These are phyloP conservation scores for Stropharia rugosoannulata DNA, from an alignment of 768 basidiomycete species.

Conservation along the genomic window DNA sequence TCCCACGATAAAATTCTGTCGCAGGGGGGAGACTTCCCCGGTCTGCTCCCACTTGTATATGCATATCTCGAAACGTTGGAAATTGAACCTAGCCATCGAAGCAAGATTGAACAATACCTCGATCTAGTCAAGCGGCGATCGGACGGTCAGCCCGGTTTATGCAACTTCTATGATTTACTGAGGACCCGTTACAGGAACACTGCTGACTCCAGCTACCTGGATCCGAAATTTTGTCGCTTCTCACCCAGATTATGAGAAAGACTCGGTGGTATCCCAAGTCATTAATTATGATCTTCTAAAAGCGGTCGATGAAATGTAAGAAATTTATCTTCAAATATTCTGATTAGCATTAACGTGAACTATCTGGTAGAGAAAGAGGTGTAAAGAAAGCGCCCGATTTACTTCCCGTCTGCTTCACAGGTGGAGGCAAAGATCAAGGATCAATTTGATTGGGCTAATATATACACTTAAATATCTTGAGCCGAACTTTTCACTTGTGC, in stretches of 20 bases:
- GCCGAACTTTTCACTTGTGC: background rate
- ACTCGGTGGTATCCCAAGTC: conserved; percentile 88
- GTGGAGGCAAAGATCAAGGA: conserved; percentile 44
- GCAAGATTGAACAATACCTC: conserved; percentile 73
- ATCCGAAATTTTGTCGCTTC: conserved; percentile 88
- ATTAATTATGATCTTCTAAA: conserved; percentile 94
- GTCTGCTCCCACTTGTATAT: conserved; percentile 77
- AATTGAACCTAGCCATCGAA: conserved; percentile 56
- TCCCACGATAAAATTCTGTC: background rate
- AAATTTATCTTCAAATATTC: conserved; percentile 8
- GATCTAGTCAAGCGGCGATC: conserved; percentile 78
- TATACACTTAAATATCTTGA: background rate
- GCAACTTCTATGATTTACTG: background rate
- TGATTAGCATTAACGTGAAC: background rate
- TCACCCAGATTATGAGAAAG: conserved; percentile 89
- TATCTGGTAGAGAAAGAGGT: conserved; percentile 63
- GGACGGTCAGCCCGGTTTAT: conserved; percentile 53
- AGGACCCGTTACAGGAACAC: conserved; percentile 48
- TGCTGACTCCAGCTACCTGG: conserved; percentile 90
- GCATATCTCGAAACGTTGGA: conserved; percentile 88
- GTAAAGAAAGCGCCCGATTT: conserved; percentile 57
- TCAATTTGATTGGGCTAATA: conserved; percentile 33
- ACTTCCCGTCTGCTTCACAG: conserved; percentile 60
- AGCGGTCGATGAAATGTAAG: conserved; percentile 91
- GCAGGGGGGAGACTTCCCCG: conserved; percentile 69